These are phyloP conservation scores for Cardamine occulta DNA, from an alignment of 345 rosid species.

Conservation along the genomic window DNA sequence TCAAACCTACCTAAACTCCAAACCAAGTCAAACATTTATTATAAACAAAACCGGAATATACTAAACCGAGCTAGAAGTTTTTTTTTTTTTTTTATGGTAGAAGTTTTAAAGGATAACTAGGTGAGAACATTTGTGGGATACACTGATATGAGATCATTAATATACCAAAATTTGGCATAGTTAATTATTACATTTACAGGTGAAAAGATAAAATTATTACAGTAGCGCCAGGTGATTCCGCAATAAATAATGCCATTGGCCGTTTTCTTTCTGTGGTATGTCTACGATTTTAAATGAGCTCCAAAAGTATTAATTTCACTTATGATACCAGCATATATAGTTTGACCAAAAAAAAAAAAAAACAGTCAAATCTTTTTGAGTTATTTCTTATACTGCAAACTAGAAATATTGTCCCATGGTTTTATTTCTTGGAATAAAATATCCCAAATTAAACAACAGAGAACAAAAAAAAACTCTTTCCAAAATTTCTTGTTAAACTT, in stretches of 20 bases:
- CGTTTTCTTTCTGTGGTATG: slow-evolving; percentile 30
- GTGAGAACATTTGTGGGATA: not conserved
- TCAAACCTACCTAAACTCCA: not conserved
- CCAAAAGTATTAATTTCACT: not conserved
- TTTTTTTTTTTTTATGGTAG: too few relatives aligned
- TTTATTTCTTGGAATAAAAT: not conserved
- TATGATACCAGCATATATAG: not conserved
- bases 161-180: not conserved
- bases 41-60: not conserved
- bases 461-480: not conserved
- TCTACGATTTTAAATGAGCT: not conserved
- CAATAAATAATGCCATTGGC: slow-evolving; percentile 10
- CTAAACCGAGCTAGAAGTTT: too few relatives aligned
- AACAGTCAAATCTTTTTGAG: not conserved
- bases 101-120: not conserved
- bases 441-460: too few relatives aligned
- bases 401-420: not conserved
- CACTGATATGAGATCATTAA: not conserved
- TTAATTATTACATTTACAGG: not conserved
- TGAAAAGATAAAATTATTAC: not conserved
- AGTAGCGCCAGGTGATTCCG: slow-evolving; percentile 1
- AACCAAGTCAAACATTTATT: not conserved
- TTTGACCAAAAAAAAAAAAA: not conserved
- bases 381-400: not conserved
- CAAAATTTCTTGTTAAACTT: not conserved